Conservation (phyloP, 495 filamentous ascomycete genomes). For the Neurospora sp. region DNA sequence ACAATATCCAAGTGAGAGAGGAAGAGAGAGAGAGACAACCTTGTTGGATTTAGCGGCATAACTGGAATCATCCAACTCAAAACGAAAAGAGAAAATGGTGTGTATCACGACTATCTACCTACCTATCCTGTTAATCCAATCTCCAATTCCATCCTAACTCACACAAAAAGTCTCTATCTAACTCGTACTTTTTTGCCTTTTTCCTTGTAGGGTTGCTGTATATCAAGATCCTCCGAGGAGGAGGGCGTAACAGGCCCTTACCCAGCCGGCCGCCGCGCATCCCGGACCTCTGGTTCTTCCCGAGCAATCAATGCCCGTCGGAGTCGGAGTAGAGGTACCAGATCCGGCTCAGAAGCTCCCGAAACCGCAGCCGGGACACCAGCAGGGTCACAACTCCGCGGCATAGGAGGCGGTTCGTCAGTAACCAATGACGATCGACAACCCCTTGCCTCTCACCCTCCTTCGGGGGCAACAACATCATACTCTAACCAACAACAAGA, state of each 20-base stretch:
- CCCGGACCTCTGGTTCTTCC: slow-evolving; percentile 24
- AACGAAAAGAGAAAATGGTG: background rate
- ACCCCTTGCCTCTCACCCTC: slow-evolving; percentile 4
- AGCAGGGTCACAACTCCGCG: background rate
- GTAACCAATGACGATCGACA: slow-evolving; percentile 10
- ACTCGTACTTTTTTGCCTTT: background rate
- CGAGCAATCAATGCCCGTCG: slow-evolving; percentile 31
- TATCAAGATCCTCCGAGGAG: slow-evolving; percentile 25
- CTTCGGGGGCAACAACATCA: background rate
- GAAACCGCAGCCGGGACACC: slow-evolving; percentile 5
- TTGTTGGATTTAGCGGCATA: background rate
- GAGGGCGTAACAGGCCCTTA: slow-evolving; percentile 34
- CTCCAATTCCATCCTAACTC: background rate
- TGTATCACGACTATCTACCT: background rate
- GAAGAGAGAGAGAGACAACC: background rate
- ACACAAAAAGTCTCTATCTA: background rate
- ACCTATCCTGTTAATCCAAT: background rate
- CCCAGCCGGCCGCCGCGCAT: slow-evolving; percentile 22
- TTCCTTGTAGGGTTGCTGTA: slow-evolving; percentile 36
- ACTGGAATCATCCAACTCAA: background rate
- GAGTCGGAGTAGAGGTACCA: background rate
- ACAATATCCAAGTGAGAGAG: background rate
- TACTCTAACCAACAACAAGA: background rate
- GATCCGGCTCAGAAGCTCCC: background rate
- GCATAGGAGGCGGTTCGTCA: background rate